A percentile compares a stretch with the other conserved stretches of the same genome.
Conservation (phyloP, 192 early-diverging fungal species). For the Gaertneriomyces sp. region DNA sequence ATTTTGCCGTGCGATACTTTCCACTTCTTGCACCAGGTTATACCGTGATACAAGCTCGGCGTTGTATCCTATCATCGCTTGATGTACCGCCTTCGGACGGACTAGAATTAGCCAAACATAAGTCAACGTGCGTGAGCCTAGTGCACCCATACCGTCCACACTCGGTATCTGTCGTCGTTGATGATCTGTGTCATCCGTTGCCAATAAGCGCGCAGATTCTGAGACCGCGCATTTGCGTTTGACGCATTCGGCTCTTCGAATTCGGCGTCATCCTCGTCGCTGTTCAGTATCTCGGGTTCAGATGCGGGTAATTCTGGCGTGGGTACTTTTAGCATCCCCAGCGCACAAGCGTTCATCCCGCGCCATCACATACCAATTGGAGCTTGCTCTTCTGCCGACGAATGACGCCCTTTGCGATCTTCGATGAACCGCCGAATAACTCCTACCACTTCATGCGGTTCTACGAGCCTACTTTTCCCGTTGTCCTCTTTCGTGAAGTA, state of each 20-base stretch:
- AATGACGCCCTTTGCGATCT: conserved; percentile 21
- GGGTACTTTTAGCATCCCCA: too few species aligned
- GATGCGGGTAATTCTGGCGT: too few species aligned
- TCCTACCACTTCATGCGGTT: conserved; percentile 48
- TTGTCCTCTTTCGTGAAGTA: conserved; percentile 38
- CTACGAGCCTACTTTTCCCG: conserved; percentile 23
- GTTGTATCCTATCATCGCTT: conserved; percentile 53
- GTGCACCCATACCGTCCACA: conserved; percentile 42
- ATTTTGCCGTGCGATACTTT: conserved; percentile 44
- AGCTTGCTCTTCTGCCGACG: conserved; percentile 1
- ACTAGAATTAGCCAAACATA: neutral
- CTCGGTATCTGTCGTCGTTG: conserved; percentile 47
- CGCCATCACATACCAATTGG: neutral
- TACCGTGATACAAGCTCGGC: conserved; percentile 40
- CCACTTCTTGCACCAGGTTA: conserved; percentile 43
- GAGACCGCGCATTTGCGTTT: conserved; percentile 1
- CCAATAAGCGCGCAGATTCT: conserved; percentile 43
- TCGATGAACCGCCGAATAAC: conserved; percentile 44
- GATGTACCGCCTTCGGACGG: conserved; percentile 36
- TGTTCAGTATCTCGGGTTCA: neutral
- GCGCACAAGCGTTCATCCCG: too few species aligned
- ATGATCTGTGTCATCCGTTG: conserved; percentile 47
- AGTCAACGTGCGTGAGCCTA: too few species aligned
- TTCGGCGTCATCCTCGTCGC: conserved; percentile 6
- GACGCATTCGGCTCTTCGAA: neutral